Evolutionary conservation across 2,329 filamentous ascomycete genomes (phyloP).

Genomic region (Hypoxylon sp.): DNA sequence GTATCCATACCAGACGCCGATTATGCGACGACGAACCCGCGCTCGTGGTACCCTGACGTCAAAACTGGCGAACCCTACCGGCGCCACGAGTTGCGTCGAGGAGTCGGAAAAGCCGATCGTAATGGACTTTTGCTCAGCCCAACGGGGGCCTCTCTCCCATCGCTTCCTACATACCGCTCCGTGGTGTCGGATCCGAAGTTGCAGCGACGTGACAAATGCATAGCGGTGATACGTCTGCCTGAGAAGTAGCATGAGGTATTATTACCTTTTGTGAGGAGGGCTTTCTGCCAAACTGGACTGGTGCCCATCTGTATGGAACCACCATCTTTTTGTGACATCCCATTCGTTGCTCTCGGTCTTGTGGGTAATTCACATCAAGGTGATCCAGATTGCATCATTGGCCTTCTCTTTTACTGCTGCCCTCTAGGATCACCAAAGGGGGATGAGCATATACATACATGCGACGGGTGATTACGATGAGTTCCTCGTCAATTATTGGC

Average conservation of each 20-base stretch:
- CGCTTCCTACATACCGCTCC: constrained; percentile 5
- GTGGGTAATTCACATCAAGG: constrained; percentile 25
- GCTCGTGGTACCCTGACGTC: constrained; percentile 43
- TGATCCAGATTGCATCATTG: constrained; percentile 24
- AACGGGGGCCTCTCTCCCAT: constrained; percentile 17
- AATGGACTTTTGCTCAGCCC: constrained; percentile 13
- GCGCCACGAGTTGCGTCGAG: constrained; percentile 27
- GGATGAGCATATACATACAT: constrained; percentile 16
- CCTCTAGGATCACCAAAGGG: constrained; percentile 4
- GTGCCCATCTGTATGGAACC: constrained; percentile 21
- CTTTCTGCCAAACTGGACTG: constrained; percentile 8
- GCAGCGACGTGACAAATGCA: constrained; percentile 35
- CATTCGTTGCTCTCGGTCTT: constrained; percentile 18
- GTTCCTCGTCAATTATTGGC: constrained; percentile 7
- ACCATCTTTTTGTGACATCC: constrained; percentile 15
- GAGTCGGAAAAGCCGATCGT: constrained; percentile 32
- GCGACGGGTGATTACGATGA: constrained; percentile 4
- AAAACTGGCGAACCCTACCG: constrained; percentile 28
- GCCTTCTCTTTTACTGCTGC: constrained; percentile 1
- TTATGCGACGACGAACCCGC: constrained; percentile 40
- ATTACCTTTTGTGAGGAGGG: constrained; percentile 2
- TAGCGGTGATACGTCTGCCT: constrained; percentile 19
- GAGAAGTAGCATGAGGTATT: constrained; percentile 21
- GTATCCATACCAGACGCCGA: constrained; percentile 25
- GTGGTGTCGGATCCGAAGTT: constrained; percentile 35